Evolutionary conservation across 2,329 filamentous ascomycete genomes (phyloP), one percentile per base, ranked within the genome.

Genomic region (Tolypocladium pustulatum): DNA sequence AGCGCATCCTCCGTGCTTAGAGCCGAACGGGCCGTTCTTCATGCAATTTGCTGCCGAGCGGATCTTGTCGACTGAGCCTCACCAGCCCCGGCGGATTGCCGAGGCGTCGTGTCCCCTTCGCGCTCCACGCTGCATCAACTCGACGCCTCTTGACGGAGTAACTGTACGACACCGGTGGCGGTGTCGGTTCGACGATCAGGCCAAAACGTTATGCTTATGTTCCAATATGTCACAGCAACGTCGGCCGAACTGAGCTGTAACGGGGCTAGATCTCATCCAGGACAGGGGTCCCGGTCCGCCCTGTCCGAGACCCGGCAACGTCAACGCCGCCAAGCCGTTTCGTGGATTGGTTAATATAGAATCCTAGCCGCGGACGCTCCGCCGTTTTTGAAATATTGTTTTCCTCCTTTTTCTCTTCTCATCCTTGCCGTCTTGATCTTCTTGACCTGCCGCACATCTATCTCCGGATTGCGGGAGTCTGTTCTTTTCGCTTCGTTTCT

Each of bases 231-330:
- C 60, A 62, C 64, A 64, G 61, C 55, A 55, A 32, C 49, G 53
- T 58, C 51, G 38, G 59, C 58, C 60, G 59, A 63, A 59, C 54
- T 53, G 55, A 61, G 61, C 62, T 68, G 67, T 66, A 67, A 68
- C 67, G 58, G 59, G 62, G 61, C 63, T 66, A 64, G 66, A 67
- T 66, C 63, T 67, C 65, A 60, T 62, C 59, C 57, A 58, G 52
- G 58, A 57, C 59, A 60, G 59, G 58, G 57, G 20, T 58, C 58
- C 61, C 51, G 49, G 61, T 58, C 55, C 22, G 55, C 7, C 40
- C n/a, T 55, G 59, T 62, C 59, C 61, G 56, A 61, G 61, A 60
- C 59, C 56, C 60, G 59, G 61, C n/a, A 63, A 63, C 62, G 57
- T 57, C 59, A 62, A 51, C 32, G 49, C 38, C 62, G 56, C 56